Evolutionary conservation across 768 basidiomycete species (phyloP), one percentile per base, ranked within the genome.

Genomic region (Tricholoma saponaceum): DNA sequence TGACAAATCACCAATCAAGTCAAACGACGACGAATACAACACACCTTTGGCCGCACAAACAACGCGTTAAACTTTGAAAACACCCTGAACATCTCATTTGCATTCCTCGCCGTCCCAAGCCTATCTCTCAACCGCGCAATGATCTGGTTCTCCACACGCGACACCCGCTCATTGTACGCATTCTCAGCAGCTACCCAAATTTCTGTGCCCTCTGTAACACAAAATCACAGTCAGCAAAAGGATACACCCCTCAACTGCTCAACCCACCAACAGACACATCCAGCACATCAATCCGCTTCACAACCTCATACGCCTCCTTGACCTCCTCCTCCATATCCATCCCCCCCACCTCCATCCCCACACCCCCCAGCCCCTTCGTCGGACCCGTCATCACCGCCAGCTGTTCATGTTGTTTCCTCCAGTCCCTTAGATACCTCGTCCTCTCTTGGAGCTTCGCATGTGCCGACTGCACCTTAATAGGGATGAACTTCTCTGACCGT

Each of bases 321-420:
- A 98, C 95, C 70, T 98, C 96, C 66, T 94, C 94, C 68, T 95
- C 95, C 95, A 98, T 97, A 67, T 98, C 94, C 82, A 98, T 89
- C 2, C 92, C 94, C 1, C 90, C 87, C 14, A 90, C 83, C 59
- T 92, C 88, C 65, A 85, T 81, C 3, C 89, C 86, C 6, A 85
- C 79, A 35, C 85, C 75, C 3, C 84, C 85, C 16, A 95, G 73
- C 3, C 93, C 95, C 66, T 90, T 92, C 35, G 92, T 94, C 23
- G 95, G 95, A 1, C 90, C 91, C 0, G 96, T 98, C 95, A 98
- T 98, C 41, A 95, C 90, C 5, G 92, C 91, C 22, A 99, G 77
- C 74, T 99, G 96, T 69, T 98, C 93, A 66, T 99, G 97, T 69
- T 97, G 95, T 70, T 97, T 94, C 66, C 95, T 78, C 89, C 96